Percentiles rank a stretch among this genome's conserved stretches.
These are phyloP conservation scores for Rhizomucor miehei DNA, from an alignment of 371 early-diverging fungal species.

Conservation along the genomic window DNA sequence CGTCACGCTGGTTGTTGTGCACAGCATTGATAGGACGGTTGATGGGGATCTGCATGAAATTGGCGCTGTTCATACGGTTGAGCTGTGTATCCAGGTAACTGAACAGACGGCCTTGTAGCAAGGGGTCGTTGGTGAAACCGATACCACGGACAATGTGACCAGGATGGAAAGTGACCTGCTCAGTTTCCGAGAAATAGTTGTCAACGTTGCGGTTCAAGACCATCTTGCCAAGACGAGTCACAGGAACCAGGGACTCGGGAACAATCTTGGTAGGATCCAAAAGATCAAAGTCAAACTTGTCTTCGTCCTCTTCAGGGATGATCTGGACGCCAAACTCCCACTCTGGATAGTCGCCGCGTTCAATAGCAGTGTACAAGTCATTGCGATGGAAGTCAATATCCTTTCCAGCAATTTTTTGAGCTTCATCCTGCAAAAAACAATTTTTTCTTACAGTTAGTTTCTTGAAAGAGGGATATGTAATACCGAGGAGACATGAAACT, in stretches of 20 bases:
- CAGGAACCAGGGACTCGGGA: slow-evolving; percentile 47
- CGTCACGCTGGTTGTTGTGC: slow-evolving; percentile 45
- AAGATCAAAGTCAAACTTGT: slow-evolving; percentile 46
- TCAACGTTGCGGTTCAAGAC: slow-evolving; percentile 51
- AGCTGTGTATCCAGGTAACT: slow-evolving; percentile 54
- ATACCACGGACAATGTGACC: slow-evolving; percentile 49
- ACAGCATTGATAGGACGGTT: slow-evolving; percentile 45
- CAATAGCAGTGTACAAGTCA: slow-evolving; percentile 46
- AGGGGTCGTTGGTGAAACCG: slow-evolving; percentile 46
- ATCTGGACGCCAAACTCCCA: slow-evolving; percentile 53
- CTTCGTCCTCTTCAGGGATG: slow-evolving; percentile 34
- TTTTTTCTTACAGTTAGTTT: neutral
- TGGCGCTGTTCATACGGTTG: slow-evolving; percentile 44
- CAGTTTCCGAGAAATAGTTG: slow-evolving; percentile 56
- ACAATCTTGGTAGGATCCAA: slow-evolving; percentile 56
- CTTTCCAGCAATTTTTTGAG: slow-evolving; percentile 46
- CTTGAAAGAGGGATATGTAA: neutral
- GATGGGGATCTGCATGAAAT: slow-evolving; percentile 54
- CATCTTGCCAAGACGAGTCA: slow-evolving; percentile 45
- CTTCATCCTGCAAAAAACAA: slow-evolving; percentile 32
- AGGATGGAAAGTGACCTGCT: slow-evolving; percentile 46
- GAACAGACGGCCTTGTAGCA: slow-evolving; percentile 57
- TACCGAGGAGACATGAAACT: too few relatives aligned
- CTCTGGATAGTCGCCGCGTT: slow-evolving; percentile 47
- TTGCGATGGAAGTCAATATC: slow-evolving; percentile 50